A percentile compares a stretch with the other conserved stretches of the same genome.
These are phyloP conservation scores for Trifolium pratense DNA, from an alignment of 306 rosid species.

Conservation along the genomic window DNA sequence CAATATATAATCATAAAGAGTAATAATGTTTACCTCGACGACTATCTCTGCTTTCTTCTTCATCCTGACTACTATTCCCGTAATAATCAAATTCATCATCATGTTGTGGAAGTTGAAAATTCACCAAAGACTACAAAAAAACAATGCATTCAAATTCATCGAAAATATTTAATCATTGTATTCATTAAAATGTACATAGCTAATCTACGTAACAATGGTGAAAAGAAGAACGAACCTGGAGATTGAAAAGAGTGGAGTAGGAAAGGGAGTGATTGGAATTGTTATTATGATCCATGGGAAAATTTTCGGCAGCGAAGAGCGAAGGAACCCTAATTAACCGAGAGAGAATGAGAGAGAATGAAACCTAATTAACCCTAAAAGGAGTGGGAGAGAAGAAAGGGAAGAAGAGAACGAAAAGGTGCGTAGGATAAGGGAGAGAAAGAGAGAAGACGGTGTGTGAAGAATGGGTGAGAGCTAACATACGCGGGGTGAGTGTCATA, in stretches of 20 bases:
- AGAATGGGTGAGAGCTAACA: constrained; percentile 39
- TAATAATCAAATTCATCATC: constrained; percentile 91
- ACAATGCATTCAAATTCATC: constrained; percentile 41
- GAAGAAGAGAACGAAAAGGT: constrained; percentile 37
- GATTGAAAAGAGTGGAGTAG: constrained; percentile 74
- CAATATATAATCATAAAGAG: not conserved
- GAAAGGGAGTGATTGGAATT: too few relatives aligned
- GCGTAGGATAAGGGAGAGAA: constrained; percentile 63
- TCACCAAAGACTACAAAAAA: constrained; percentile 87
- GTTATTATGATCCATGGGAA: constrained; percentile 56
- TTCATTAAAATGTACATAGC: too few relatives aligned
- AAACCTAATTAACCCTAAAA: constrained; percentile 41
- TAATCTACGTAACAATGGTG: not conserved
- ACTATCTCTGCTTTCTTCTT: constrained; percentile 95
- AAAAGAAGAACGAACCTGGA: constrained; percentile 60
- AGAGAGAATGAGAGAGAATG: not conserved
- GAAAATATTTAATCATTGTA: too few relatives aligned
- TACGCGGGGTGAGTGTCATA: constrained; percentile 43
- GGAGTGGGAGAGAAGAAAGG: constrained; percentile 38
- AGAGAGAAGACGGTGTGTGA: constrained; percentile 44
- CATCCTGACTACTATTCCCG: constrained; percentile 98
- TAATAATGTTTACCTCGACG: not conserved
- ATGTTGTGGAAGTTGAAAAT: constrained; percentile 85
- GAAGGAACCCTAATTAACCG: constrained; percentile 46
- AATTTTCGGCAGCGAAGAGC: not conserved